Conservation (phyloP, 2,329 filamentous ascomycete genomes). For the Catunica adiposa region DNA sequence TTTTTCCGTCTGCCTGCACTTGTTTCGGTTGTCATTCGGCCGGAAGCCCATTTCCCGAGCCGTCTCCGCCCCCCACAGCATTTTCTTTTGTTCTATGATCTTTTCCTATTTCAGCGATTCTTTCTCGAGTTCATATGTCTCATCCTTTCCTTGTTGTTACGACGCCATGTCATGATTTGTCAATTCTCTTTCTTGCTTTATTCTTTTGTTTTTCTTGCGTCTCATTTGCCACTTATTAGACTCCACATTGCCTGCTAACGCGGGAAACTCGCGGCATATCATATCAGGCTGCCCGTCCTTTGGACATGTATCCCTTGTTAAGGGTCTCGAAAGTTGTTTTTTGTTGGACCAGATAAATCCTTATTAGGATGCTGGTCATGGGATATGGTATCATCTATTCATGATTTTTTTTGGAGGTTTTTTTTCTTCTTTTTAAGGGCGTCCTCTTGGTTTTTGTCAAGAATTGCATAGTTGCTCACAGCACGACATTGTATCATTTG, state of each 20-base stretch:
- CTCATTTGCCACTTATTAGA: neutral
- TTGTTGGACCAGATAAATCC: neutral
- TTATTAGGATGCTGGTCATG: neutral
- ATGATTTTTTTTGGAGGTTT: too few relatives aligned
- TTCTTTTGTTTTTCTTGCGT: constrained; percentile 4
- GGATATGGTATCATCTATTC: too few relatives aligned
- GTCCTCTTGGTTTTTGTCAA: constrained; percentile 3
- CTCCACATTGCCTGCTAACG: neutral
- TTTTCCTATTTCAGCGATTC: neutral
- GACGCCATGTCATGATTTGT: neutral
- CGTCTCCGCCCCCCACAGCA: neutral
- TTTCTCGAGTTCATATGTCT: neutral
- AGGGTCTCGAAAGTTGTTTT: neutral
- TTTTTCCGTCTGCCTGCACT: too few relatives aligned
- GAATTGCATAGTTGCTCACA: constrained; percentile 2
- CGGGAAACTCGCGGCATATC: neutral
- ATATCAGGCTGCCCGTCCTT: neutral
- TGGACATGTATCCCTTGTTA: neutral
- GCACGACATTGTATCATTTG: constrained; percentile 3
- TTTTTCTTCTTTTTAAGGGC: neutral
- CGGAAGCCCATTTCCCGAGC: neutral
- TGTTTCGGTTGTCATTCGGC: neutral
- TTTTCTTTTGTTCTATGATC: neutral
- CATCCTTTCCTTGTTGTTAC: neutral
- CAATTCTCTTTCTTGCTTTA: constrained; percentile 2